phyloP scores from a whole-genome alignment of 768 basidiomycete species.

The Collybia mongolica region DNA sequence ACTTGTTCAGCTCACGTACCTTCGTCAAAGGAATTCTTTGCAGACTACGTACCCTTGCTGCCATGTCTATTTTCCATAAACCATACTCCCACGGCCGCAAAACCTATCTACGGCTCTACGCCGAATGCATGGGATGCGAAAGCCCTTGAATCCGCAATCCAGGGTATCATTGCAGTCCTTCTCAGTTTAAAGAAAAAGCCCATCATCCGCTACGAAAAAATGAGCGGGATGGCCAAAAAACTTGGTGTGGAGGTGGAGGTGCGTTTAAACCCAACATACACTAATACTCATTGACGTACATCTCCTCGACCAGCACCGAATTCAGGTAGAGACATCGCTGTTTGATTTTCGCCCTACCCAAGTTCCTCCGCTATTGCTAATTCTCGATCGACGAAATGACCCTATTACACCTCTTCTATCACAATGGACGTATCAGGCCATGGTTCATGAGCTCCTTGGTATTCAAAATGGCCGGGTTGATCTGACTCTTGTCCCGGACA shows the following conservation, averaged over 20 bases:
- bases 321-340: slow-evolving; percentile 76
- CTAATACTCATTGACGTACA: not conserved
- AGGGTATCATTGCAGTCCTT: slow-evolving; percentile 81
- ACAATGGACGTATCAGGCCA: slow-evolving; percentile 99
- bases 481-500: slow-evolving; percentile 79
- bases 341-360: slow-evolving; percentile 94
- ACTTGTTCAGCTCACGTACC: slow-evolving; percentile 2
- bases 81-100: slow-evolving; percentile 59
- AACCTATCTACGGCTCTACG: slow-evolving; percentile 70
- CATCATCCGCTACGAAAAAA: slow-evolving; percentile 89
- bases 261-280: slow-evolving; percentile 12
- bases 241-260: slow-evolving; percentile 86
- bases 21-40: slow-evolving; percentile 85
- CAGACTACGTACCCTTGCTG: slow-evolving; percentile 88
- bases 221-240: slow-evolving; percentile 90
- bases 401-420: slow-evolving; percentile 95
- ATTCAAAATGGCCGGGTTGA: slow-evolving; percentile 95
- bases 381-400: slow-evolving; percentile 94
- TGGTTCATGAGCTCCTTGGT: slow-evolving; percentile 95
- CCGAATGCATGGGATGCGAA: slow-evolving; percentile 71
- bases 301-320: slow-evolving; percentile 55
- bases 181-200: slow-evolving; percentile 97
- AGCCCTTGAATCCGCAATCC: slow-evolving; percentile 76
- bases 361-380: slow-evolving; percentile 84
- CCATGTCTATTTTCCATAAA: slow-evolving; percentile 88